A percentile compares a stretch with the other conserved stretches of the same genome.
phyloP scores from a whole-genome alignment of 495 filamentous ascomycete species.

The Xylaria longipes region DNA sequence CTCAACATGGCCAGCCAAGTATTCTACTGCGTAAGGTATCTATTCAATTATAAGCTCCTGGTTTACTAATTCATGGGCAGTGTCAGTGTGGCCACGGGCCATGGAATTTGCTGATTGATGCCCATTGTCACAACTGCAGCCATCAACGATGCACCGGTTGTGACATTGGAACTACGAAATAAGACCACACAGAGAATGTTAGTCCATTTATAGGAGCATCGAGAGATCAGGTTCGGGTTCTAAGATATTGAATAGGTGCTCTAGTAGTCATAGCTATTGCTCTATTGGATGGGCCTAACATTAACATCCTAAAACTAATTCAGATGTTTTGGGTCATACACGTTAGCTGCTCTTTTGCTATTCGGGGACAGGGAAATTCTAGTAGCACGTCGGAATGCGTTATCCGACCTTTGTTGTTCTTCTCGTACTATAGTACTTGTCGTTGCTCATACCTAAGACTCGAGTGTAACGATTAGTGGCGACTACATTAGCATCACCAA shows the following conservation, averaged over 20 bases:
- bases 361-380: background rate
- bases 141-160: background rate
- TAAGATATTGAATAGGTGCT: background rate
- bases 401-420: background rate
- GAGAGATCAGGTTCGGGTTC: background rate
- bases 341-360: background rate
- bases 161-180: background rate
- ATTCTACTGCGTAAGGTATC: conserved; percentile 1
- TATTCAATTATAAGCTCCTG: background rate
- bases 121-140: background rate
- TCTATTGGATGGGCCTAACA: background rate
- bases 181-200: background rate
- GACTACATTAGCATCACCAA: background rate
- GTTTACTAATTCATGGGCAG: background rate
- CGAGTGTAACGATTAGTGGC: background rate
- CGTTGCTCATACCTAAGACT: background rate
- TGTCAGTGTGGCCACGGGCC: conserved; percentile 12
- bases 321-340: background rate
- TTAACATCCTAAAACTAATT: background rate
- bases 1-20: background rate
- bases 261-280: background rate
- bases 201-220: background rate
- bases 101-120: background rate
- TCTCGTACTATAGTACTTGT: background rate
- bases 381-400: background rate